Conservation (phyloP, 108 stramenopile genomes). For the Discostella stelligeroides region DNA sequence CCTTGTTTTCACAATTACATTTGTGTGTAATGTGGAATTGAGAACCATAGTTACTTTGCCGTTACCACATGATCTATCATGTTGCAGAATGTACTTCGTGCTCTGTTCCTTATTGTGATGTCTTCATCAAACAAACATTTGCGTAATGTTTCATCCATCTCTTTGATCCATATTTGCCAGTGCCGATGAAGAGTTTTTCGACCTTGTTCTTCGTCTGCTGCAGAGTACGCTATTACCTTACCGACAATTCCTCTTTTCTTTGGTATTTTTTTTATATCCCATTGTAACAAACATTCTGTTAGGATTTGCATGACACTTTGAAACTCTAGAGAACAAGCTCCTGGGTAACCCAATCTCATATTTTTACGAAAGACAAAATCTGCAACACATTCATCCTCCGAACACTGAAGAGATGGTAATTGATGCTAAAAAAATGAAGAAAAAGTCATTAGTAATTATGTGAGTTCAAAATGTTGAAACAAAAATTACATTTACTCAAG, state of each 20-base stretch:
- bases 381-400: constrained; percentile 17
- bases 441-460: too few species aligned
- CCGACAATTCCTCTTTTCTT: constrained; percentile 13
- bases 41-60: too few species aligned
- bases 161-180: constrained; percentile 26
- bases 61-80: too few species aligned
- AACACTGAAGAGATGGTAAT: constrained; percentile 9
- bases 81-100: constrained; percentile 1
- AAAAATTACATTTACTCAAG: neutral
- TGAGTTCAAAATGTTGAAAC: neutral
- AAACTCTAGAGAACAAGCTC: constrained; percentile 26
- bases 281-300: constrained; percentile 13
- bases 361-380: constrained; percentile 17
- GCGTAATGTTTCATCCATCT: constrained; percentile 1
- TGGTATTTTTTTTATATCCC: constrained; percentile 13
- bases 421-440: neutral
- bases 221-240: constrained; percentile 5
- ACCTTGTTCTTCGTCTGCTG: constrained; percentile 34
- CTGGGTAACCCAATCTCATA: constrained; percentile 14
- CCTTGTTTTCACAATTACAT: too few species aligned
- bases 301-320: constrained; percentile 31
- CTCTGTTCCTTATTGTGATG: constrained; percentile 1
- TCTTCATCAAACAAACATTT: constrained; percentile 13
- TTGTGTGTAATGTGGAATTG: too few species aligned
- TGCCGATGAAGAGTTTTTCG: constrained; percentile 21